Conservation (phyloP, 306 rosid species). For the Leucaena leucocephala region DNA sequence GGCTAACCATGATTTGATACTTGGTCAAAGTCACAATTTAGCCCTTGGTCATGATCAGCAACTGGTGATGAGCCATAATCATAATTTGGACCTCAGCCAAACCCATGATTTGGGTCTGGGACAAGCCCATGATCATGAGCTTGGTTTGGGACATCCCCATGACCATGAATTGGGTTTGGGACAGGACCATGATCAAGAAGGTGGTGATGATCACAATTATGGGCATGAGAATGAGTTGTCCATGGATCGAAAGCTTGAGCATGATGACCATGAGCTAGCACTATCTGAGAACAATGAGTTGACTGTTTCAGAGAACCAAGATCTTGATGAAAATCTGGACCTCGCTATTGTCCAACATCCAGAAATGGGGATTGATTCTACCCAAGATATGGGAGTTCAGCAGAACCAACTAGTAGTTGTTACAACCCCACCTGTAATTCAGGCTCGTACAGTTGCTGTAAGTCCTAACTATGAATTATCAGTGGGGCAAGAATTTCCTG, state of each 20-base stretch:
- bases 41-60: conserved; percentile 75
- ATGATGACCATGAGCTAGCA: conserved; percentile 56
- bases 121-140: conserved; percentile 53
- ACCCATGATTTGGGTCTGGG: conserved; percentile 63
- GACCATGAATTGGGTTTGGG: conserved; percentile 63
- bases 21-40: conserved; percentile 69
- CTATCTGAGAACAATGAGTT: conserved; percentile 58
- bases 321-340: conserved; percentile 62
- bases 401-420: conserved; percentile 51
- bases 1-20: conserved; percentile 78
- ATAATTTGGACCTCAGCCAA: conserved; percentile 61
- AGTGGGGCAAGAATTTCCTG: conserved; percentile 89
- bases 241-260: conserved; percentile 78
- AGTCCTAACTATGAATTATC: conserved; percentile 60
- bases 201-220: conserved; percentile 54
- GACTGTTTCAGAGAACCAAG: conserved; percentile 66
- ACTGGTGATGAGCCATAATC: conserved; percentile 61
- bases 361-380: conserved; percentile 61
- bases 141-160: conserved; percentile 52
- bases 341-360: conserved; percentile 56
- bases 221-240: conserved; percentile 59
- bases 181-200: conserved; percentile 63
- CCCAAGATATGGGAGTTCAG: conserved; percentile 48
- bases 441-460: conserved; percentile 58
- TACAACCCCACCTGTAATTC: conserved; percentile 54